Evolutionary conservation across 148 eudicot genomes (phyloP), one percentile per base, ranked within the genome.

Genomic region (Rhododendron mucronatum): DNA sequence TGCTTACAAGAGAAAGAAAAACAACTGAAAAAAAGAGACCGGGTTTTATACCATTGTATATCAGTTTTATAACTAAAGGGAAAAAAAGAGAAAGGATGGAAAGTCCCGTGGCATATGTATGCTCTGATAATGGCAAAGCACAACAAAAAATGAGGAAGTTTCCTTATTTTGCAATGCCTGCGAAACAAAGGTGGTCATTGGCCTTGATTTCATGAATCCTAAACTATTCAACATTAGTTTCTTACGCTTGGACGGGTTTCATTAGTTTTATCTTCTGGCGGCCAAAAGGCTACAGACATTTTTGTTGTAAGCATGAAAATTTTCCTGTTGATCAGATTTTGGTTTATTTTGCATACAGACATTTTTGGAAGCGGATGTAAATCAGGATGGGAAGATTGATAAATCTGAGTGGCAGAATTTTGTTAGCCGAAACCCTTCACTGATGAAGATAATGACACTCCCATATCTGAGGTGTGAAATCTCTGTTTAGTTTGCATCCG

Each of bases 381-480:
- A 95, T 88, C 92, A 88, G 86, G 99, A 97, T 77, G 98, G 96
- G 33, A 97, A 93, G 88, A 97, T 97, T 16, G 98, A 93, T 84
- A 92, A 88, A 90, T 73, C 93, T 1, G 99, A 97, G 59, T 97
- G 99, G 99, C 98, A 89, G 55, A 90, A 91, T 85, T 95, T 92
- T 84, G 99, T 97, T 67, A 83, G 91, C 2, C 89, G 86, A 87
- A 97, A 97, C 83, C 98, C 99, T 85, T 92, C 95, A 3, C 77
- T 97, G 83, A 81, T 97, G 88, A 94, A 93, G 85, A 93, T 97
- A 75, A 97, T 97, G 99, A 97, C 98, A 15, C 95, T 97, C 65
- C 98, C 95, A 78, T 97, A 97, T 87, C 89, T 97, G 81, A 93
- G 99, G 99, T 97, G 92, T 8, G 73, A 3, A 10, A 65, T 16